Percentiles rank a stretch among this genome's conserved stretches.
Evolutionary conservation across 2,329 filamentous ascomycete species (phyloP).

Genomic region (Coniosporium tulheliwenetii): DNA sequence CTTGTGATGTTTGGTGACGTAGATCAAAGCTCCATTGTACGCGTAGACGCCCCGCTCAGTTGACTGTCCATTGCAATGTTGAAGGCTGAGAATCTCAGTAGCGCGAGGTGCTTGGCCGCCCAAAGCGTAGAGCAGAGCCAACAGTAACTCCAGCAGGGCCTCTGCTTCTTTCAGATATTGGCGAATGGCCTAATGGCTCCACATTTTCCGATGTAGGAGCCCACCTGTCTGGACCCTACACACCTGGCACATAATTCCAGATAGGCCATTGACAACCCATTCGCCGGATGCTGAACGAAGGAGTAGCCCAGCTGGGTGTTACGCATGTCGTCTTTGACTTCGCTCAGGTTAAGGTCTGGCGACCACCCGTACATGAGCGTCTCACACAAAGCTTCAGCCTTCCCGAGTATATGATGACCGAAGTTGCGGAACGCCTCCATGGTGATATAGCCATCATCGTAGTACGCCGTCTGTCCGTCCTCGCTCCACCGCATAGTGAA

Average conservation of each 20-base stretch:
- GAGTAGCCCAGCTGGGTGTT: background rate
- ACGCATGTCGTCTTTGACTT: background rate
- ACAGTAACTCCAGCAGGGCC: conserved; percentile 3
- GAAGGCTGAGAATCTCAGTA: background rate
- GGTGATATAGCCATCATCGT: background rate
- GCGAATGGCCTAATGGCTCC: background rate
- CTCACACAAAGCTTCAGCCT: background rate
- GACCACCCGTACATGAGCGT: background rate
- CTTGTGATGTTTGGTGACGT: conserved; percentile 3
- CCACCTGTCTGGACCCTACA: background rate
- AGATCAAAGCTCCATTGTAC: conserved; percentile 1
- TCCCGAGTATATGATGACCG: background rate
- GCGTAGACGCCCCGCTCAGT: conserved; percentile 2
- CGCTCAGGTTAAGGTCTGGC: background rate
- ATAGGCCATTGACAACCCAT: background rate
- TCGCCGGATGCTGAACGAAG: background rate
- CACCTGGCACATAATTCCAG: background rate
- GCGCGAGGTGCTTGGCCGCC: conserved; percentile 6
- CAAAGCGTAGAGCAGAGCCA: conserved; percentile 7
- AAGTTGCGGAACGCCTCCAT: background rate
- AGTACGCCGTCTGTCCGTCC: background rate
- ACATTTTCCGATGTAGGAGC: background rate
- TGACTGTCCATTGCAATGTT: conserved; percentile 2
- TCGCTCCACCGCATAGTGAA: background rate
- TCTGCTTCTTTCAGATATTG: background rate